Base-by-base conservation (phyloP, 139 green algal genomes). In the Tetradesmus obliquus region DNA sequence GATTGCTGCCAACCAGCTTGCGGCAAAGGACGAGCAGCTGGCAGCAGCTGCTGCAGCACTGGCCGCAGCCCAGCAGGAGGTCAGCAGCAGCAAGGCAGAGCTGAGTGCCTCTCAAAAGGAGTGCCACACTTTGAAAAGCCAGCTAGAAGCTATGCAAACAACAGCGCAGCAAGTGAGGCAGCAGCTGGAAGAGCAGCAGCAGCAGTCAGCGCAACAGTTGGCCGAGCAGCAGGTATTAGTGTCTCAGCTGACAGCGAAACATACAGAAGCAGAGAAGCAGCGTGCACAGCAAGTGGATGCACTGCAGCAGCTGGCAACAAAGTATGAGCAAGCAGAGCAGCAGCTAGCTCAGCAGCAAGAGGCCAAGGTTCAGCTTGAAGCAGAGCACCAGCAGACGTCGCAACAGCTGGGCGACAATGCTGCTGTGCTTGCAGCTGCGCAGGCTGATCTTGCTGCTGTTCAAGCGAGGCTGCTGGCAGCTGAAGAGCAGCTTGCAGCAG, bases 1-100 rank as follows among this genome's bases (percentile, higher is more conserved):
- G 20, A 10, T 89, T 7, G 84, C 87, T 22, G 72, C 74, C 45
- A 45, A 51, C 20, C 71, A 90, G 55, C 15, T 91, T 12, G 55
- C 72, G 76, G 87, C 53, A 15, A 91, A 84, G 24, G 72, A 85
- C 10, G 69, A 84, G 72, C 87, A 91, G 72, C n/a, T 86, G 58
- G 87, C 88, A 91, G 55, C 76, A 87, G 55, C 15, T 17, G 55
- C 76, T 57, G 55, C 76, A 10, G 88, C 55, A 57, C 76, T 91
- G 5, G 55, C 55, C 55, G 79, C 88, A 20, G 81, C n/a, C 24
- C 20, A 57, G 32, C 45, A 84, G 19, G 53, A 71, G 7, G 7
- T 5, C 19, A 58, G 20, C 7, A 84, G 69, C 12, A 22, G n/a
- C 53, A 51, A 57, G 3, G 57, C 83, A 58, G 71, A 45, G 10